These are phyloP conservation scores for Hanseniaspora occidentalis DNA, from an alignment of 805 yeast species.

Conservation along the genomic window DNA sequence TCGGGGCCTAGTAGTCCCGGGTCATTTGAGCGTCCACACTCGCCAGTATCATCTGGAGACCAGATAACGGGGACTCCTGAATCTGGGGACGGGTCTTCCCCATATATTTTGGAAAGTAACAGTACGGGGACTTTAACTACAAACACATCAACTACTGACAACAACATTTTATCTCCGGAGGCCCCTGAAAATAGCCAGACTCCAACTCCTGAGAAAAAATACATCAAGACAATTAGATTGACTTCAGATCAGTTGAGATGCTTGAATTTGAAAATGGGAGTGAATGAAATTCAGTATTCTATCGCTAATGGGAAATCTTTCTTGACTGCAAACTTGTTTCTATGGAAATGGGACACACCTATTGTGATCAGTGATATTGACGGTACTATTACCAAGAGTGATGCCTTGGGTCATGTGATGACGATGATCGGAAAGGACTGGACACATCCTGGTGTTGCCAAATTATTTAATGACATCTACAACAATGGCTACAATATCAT, in stretches of 20 bases:
- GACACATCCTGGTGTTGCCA: constrained; percentile 96
- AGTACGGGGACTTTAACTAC: neutral
- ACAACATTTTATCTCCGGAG: constrained; percentile 4
- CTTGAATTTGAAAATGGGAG: constrained; percentile 64
- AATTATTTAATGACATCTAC: constrained; percentile 73
- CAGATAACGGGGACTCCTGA: constrained; percentile 5
- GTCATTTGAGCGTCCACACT: constrained; percentile 9
- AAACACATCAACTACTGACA: constrained; percentile 9
- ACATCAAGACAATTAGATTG: constrained; percentile 77
- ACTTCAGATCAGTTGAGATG: constrained; percentile 80
- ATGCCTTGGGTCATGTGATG: constrained; percentile 91
- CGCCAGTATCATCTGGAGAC: constrained; percentile 13
- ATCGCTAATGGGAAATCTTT: constrained; percentile 76
- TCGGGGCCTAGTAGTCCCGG: constrained; percentile 12
- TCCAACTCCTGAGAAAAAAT: constrained; percentile 28
- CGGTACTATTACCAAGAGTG: constrained; percentile 95
- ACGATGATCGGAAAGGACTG: constrained; percentile 93
- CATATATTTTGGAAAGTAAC: no score
- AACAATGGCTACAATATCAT: constrained; percentile 85
- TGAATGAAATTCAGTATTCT: constrained; percentile 63
- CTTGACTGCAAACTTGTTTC: constrained; percentile 56
- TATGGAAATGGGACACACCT: constrained; percentile 78
- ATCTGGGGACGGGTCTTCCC: no score
- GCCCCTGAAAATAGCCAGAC: neutral
- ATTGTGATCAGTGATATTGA: constrained; percentile 95